Evolutionary conservation across 2,329 filamentous ascomycete genomes (phyloP).

Genomic region (Aspergillus sergii): DNA sequence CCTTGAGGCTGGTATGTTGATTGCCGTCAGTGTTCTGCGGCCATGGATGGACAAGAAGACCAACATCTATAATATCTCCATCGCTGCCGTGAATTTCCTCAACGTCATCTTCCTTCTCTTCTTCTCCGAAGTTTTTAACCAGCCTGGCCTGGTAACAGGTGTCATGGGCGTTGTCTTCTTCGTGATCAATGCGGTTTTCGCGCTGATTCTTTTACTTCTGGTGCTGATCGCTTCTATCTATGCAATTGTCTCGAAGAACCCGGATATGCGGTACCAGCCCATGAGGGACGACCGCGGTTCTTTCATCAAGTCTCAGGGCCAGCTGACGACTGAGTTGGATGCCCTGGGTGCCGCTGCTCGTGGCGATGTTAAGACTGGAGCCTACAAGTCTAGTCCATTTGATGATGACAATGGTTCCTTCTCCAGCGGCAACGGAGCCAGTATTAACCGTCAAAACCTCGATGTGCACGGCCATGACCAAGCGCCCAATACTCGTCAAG

Average conservation of each 20-base stretch:
- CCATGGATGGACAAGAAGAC: slow-evolving; percentile 99
- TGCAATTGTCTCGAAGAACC: slow-evolving; percentile 87
- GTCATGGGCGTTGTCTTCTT: slow-evolving; percentile 90
- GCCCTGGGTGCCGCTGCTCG: slow-evolving; percentile 86
- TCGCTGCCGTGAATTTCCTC: slow-evolving; percentile 85
- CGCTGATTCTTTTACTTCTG: slow-evolving; percentile 79
- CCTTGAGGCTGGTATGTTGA: slow-evolving; percentile 77
- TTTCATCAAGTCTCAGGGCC: slow-evolving; percentile 94
- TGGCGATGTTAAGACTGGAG: slow-evolving; percentile 69
- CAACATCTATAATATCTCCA: slow-evolving; percentile 94
- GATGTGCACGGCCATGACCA: slow-evolving; percentile 31
- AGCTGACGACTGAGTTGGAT: slow-evolving; percentile 84
- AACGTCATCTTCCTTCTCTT: slow-evolving; percentile 87
- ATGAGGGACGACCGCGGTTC: slow-evolving; percentile 96
- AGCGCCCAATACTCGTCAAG: slow-evolving; percentile 36
- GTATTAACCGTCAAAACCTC: slow-evolving; percentile 54
- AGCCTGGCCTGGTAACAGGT: slow-evolving; percentile 80
- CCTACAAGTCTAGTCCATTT: slow-evolving; percentile 61
- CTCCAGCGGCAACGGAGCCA: slow-evolving; percentile 53
- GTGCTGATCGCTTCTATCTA: slow-evolving; percentile 76
- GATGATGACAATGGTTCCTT: slow-evolving; percentile 73
- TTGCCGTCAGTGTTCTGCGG: slow-evolving; percentile 75
- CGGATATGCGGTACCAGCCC: slow-evolving; percentile 90
- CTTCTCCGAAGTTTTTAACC: slow-evolving; percentile 83
- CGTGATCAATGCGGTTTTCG: slow-evolving; percentile 81